Base-by-base conservation (phyloP, 306 rosid genomes). In the Castanea crenata region DNA sequence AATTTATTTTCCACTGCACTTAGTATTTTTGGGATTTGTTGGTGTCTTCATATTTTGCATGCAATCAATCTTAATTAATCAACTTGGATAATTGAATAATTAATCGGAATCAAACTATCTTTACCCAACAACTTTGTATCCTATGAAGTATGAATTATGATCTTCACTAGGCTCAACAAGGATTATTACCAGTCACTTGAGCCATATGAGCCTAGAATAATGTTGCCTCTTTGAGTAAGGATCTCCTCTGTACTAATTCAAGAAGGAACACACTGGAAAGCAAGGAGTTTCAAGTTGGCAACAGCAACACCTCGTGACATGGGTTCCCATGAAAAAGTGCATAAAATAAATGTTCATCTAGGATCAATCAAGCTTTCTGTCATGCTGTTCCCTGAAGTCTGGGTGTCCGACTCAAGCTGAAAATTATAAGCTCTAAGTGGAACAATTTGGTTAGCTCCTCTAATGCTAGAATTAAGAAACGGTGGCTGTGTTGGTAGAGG, bases 401-500 rank as follows among this genome's bases (percentile, higher is more conserved):
- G 70, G 1, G 85, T 41, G 74, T 80, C 63, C 7, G 83, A 87
- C 31, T 67, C 58, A 0, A 35, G 79, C 54, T 10, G 69, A 41
- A 83, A 76, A 16, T 20, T 29, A 58, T 25, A 41, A 38, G 23
- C 41, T 19, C 38, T 71, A 0, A 75, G 81, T 5, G 69, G 61
- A 57, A 23, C 59, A 4, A 4, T 56, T 6, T 38, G 32, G 70
- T 52, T 38, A 14, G 71, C 34, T 32, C 71, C 83, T 55, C 46
- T 56, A 55, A 73, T 80, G 10, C 61, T 21, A 13, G 87, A 35
- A 68, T 80, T 79, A 15, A 87, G 85, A 80, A 80, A 85, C 5
- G 89, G 91, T 3, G 89, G 91, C 25, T 85, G 91, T 63, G 83
- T 78, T 32, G 91, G 91, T 80, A n/a, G 80, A 72, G 85, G 76